Evolutionary conservation across 2,329 filamentous ascomycete genomes (phyloP).

Genomic region (Grosmannia serpens): DNA sequence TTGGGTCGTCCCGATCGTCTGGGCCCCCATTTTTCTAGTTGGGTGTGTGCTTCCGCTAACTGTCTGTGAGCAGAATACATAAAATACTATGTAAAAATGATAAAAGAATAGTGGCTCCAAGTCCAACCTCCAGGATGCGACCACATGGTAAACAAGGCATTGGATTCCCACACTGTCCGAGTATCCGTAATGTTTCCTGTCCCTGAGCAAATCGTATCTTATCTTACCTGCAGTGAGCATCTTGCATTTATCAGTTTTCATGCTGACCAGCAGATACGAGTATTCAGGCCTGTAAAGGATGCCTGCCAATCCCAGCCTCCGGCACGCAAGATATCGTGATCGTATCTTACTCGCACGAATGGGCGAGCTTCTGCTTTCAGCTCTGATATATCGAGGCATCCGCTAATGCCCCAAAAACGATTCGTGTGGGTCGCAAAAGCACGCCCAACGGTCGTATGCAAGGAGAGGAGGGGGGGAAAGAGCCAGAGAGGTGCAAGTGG

Average conservation of each 20-base stretch:
- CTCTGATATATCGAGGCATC: neutral
- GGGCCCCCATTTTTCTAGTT: slow-evolving; percentile 7
- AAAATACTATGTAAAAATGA: too few species aligned
- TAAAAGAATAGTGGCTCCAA: neutral
- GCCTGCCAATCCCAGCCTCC: too few species aligned
- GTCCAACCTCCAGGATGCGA: neutral
- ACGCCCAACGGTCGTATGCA: neutral
- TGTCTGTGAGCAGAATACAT: neutral
- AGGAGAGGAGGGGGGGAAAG: neutral
- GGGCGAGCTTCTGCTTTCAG: neutral
- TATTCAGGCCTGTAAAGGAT: neutral
- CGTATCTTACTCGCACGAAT: too few species aligned
- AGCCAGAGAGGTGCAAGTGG: neutral
- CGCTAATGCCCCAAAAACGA: neutral
- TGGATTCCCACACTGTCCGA: neutral
- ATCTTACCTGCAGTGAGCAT: neutral
- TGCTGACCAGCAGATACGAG: neutral
- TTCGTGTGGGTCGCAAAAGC: neutral
- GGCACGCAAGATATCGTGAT: too few species aligned
- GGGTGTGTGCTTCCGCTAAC: neutral
- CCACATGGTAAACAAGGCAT: neutral
- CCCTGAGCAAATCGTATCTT: neutral
- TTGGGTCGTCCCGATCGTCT: slow-evolving; percentile 3
- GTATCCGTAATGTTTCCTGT: neutral
- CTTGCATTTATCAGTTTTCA: too few species aligned